Evolutionary conservation across 805 yeast genomes (phyloP).

Genomic region (Myxozyma geophila): DNA sequence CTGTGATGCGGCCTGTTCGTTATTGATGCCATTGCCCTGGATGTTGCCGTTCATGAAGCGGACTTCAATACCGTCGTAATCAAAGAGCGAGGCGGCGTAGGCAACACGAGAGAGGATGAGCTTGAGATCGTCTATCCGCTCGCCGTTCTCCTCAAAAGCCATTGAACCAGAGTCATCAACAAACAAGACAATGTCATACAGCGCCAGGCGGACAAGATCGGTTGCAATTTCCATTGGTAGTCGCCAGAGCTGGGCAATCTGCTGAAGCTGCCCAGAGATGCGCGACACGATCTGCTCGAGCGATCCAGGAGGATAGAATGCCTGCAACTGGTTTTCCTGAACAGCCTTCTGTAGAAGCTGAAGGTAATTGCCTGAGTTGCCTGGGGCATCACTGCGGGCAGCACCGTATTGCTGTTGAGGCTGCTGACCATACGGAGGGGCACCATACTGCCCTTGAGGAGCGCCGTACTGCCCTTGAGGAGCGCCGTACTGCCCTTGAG

Average conservation of each 20-base stretch:
- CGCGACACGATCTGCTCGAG: slow-evolving; percentile 41
- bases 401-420: slow-evolving; percentile 17
- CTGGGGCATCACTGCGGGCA: slow-evolving; percentile 18
- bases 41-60: slow-evolving; percentile 42
- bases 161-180: slow-evolving; percentile 46
- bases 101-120: slow-evolving; percentile 41
- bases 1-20: slow-evolving; percentile 39
- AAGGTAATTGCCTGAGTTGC: slow-evolving; percentile 28
- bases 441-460: slow-evolving; percentile 27
- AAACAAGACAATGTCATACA: slow-evolving; percentile 43
- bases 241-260: slow-evolving; percentile 39
- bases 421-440: slow-evolving; percentile 21
- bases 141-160: slow-evolving; percentile 45
- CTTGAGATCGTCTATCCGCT: slow-evolving; percentile 44
- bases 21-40: slow-evolving; percentile 38
- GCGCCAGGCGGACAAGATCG: slow-evolving; percentile 42
- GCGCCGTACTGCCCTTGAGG: slow-evolving; percentile 26
- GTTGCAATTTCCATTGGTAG: slow-evolving; percentile 43
- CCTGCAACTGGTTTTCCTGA: slow-evolving; percentile 40
- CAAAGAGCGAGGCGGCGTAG: slow-evolving; percentile 43
- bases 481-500: slow-evolving; percentile 25
- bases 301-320: slow-evolving; percentile 43
- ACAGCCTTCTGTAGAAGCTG: slow-evolving; percentile 37
- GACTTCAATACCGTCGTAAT: slow-evolving; percentile 43
- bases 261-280: slow-evolving; percentile 33